Evolutionary conservation across 2,329 filamentous ascomycete species (phyloP), one percentile per base, ranked within the genome.

Genomic region (Chaetomium globosum): DNA sequence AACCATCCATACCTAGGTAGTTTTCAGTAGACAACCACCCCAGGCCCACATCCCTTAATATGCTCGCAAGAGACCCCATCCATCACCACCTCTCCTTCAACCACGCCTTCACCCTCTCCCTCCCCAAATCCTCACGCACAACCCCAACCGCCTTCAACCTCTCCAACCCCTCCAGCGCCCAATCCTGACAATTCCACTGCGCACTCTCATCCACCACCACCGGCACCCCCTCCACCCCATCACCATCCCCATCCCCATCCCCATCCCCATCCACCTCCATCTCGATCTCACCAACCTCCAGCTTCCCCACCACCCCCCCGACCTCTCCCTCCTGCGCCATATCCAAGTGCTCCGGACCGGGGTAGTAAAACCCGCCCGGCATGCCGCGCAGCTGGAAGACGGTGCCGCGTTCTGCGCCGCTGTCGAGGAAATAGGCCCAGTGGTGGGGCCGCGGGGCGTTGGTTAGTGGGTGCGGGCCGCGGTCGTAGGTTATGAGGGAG

Each of bases 371-470:
- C 13, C 54, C 53, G 43, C 61, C 54, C 8, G 53, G 61, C 61
- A 63, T 58, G 54, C 54, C 61, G 21, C 61, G 61, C 4, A 58
- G 30, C 4, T 63, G 61, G 43, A 63, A 58, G 39, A 62, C n/a
- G 28, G 49, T 36, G 13, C 60, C 52, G 7, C 12, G 7, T 26
- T 33, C 48, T 7, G 26, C 4, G 26, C 26, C 26, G 8, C 10
- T 36, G 23, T n/a, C 46, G 21, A 63, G 53, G 7, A 52, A 63
- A 26, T 52, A 63, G 21, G 48, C 54, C 61, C 61, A 63, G 61
- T 63, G 61, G 54, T 33, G 31, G 2, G 54, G 54, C 2, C 43
- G 39, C 21, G 36, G 4, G 10, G 6, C 8, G 61, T 13, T 13
- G 16, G 61, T 63, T 23, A 63, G 53, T 0, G 61, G 61, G 19